Evolutionary conservation across 306 rosid genomes (phyloP), one percentile per base, ranked within the genome.

Genomic region (Abrus precatorius): DNA sequence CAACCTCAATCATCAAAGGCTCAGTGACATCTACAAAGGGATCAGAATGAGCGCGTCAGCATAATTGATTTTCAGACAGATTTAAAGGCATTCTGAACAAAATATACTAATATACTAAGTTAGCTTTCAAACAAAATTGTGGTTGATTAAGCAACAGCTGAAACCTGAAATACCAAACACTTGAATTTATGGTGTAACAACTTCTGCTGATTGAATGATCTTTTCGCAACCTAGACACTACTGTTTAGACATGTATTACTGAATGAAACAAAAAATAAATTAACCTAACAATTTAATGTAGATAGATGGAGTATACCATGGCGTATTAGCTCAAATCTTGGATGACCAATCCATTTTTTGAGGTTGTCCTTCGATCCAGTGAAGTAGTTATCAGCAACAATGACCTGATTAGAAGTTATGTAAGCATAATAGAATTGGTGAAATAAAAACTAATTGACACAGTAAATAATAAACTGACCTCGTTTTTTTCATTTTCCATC

Each of bases 251-350:
- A 59, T 20, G 36, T 8, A 32, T 78, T 44, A 63, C 30, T 12
- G 28, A 55, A 43, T 48, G 34, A 47, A 47, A 80, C 7, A 33
- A 11, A 48, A 45, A 7, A 29, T 45, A n/a, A 44, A 61, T 43
- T 30, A 11, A 64, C 32, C 12, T 69, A 20, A 20, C 27, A 55
- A 4, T 14, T 80, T 53, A 11, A 61, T 33, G 29, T 59, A 40
- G 40, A 70, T 28, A 13, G 52, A 67, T 52, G 44, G 87, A 76
- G 43, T 55, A 66, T 95, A 95, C 99, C 99, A 73, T 95, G 97
- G 53, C 99, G 99, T 72, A 90, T 95, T 59, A 95, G 97, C 89
- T 95, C 97, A 53, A 95, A 95, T 91, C 99, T 89, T 48, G 97
- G 98, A 83, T 95, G 98, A 52, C 98, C 97, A 71, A 93, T 91